Evolutionary conservation across 805 yeast genomes (phyloP).

Genomic region (Wickerhamomyces ciferrii): DNA sequence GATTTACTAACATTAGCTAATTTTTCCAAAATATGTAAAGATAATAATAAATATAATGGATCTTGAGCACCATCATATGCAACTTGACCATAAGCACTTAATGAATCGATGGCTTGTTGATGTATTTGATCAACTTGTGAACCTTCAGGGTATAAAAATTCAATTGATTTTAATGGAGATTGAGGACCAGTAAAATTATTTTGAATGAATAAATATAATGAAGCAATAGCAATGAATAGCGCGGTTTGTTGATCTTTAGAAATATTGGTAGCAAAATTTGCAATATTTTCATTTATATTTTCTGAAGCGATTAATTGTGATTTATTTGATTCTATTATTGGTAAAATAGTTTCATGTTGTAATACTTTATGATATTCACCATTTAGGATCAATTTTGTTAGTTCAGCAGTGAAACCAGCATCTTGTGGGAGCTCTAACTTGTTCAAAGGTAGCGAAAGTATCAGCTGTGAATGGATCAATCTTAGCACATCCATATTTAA

Average conservation of each 20-base stretch:
- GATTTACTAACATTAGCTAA: constrained; percentile 27
- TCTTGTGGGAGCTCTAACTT: not conserved
- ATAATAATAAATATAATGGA: constrained; percentile 38
- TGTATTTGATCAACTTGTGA: constrained; percentile 11
- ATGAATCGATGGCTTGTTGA: constrained; percentile 27
- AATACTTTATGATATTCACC: constrained; percentile 18
- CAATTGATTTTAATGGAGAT: constrained; percentile 31
- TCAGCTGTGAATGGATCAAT: not conserved
- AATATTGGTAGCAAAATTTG: constrained; percentile 1
- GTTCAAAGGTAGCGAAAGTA: not conserved
- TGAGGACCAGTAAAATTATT: constrained; percentile 83
- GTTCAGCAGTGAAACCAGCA: constrained; percentile 7
- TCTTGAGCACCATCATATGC: constrained; percentile 58
- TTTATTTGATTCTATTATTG: constrained; percentile 1
- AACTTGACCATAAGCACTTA: constrained; percentile 61
- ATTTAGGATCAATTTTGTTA: constrained; percentile 9
- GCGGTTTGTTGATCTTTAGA: constrained; percentile 6
- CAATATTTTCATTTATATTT: constrained; percentile 7
- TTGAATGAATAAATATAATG: constrained; percentile 67
- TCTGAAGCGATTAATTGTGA: not conserved
- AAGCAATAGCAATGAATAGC: constrained; percentile 38
- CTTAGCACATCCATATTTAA: not conserved
- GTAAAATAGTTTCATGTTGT: constrained; percentile 1
- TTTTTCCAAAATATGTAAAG: constrained; percentile 39
- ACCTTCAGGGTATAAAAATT: constrained; percentile 18